Evolutionary conservation across 306 rosid species (phyloP).

Genomic region (Alnus glutinosa): DNA sequence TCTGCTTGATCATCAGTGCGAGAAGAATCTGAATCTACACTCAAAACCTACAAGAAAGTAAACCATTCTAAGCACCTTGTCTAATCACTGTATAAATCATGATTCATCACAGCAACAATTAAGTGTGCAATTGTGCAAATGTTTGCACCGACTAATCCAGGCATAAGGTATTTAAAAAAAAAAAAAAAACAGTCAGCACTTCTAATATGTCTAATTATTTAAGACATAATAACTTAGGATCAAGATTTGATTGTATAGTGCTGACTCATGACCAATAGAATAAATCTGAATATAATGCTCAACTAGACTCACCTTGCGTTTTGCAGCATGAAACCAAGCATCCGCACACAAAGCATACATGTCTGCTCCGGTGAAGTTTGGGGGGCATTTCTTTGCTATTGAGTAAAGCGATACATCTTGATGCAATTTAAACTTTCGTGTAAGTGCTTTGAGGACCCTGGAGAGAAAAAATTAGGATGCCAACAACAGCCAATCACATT

Average conservation of each 20-base stretch:
- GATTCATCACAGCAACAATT: background rate
- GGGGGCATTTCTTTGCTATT: constrained; percentile 80
- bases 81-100: background rate
- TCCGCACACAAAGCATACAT: constrained; percentile 98
- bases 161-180: background rate
- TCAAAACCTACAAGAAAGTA: constrained; percentile 56
- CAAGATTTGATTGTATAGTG: background rate
- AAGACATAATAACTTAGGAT: background rate
- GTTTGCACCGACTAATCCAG: background rate
- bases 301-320: constrained; percentile 65
- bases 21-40: constrained; percentile 57
- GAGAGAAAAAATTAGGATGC: constrained; percentile 13
- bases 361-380: constrained; percentile 95
- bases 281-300: background rate
- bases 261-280: background rate
- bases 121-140: background rate
- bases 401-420: constrained; percentile 70
- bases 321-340: constrained; percentile 97
- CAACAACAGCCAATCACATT: background rate
- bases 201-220: background rate
- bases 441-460: constrained; percentile 89
- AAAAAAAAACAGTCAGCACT: background rate
- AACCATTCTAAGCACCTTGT: constrained; percentile 19
- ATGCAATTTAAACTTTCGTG: constrained; percentile 80
- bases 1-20: constrained; percentile 52